Evolutionary conservation across 2,329 filamentous ascomycete genomes (phyloP).

Genomic region (Penicillium sp.): DNA sequence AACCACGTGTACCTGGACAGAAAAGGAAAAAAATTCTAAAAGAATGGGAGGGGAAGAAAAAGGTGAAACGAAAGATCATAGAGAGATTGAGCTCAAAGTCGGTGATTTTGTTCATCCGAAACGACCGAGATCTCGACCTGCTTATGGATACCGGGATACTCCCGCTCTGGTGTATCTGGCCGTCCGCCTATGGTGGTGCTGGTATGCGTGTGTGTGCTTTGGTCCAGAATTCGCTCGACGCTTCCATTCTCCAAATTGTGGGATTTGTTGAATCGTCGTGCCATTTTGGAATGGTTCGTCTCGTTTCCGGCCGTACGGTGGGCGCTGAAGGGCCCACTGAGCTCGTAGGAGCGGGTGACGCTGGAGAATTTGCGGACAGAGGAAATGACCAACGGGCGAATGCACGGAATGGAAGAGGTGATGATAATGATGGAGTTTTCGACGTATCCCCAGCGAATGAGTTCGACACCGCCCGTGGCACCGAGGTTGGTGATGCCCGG

Average conservation of each 20-base stretch:
- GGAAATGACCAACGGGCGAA: slow-evolving; percentile 36
- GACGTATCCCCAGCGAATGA: slow-evolving; percentile 37
- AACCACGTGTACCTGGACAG: neutral
- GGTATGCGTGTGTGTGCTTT: slow-evolving; percentile 13
- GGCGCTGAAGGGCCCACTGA: slow-evolving; percentile 30
- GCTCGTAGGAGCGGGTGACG: slow-evolving; percentile 34
- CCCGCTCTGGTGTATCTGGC: slow-evolving; percentile 13
- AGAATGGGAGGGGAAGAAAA: neutral
- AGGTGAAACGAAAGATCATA: neutral
- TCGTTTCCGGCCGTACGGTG: slow-evolving; percentile 25
- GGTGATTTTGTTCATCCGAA: neutral
- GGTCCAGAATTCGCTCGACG: slow-evolving; percentile 32
- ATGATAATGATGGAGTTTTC: slow-evolving; percentile 38
- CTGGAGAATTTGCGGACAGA: slow-evolving; percentile 38
- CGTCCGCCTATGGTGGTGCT: slow-evolving; percentile 17
- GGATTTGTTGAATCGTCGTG: slow-evolving; percentile 19
- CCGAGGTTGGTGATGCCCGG: slow-evolving; percentile 36
- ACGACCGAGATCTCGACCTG: slow-evolving; percentile 32
- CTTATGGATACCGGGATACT: slow-evolving; percentile 32
- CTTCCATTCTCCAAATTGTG: slow-evolving; percentile 28
- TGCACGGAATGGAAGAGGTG: slow-evolving; percentile 37
- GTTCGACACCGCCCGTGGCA: slow-evolving; percentile 27
- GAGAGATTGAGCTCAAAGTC: neutral
- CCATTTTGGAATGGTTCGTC: slow-evolving; percentile 22
- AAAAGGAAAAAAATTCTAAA: neutral